A percentile compares a stretch with the other conserved stretches of the same genome.
phyloP scores from a whole-genome alignment of 1,284 basidiomycete genomes.

The Megacollybia platyphylla region DNA sequence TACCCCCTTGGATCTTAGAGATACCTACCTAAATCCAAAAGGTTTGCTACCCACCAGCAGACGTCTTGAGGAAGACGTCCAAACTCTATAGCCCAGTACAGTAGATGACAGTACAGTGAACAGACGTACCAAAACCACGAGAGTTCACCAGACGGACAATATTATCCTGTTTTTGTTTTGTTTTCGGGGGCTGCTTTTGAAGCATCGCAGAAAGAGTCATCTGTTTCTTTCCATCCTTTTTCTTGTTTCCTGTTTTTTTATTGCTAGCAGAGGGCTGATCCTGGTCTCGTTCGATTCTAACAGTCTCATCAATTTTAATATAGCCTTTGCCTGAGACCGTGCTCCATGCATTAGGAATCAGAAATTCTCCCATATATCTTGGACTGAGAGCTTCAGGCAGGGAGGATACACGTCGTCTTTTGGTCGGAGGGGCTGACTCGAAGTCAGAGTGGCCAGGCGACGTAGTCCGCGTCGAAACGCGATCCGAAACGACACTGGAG shows the following conservation, averaged over 20 bases:
- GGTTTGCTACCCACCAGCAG: conserved; percentile 56
- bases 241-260: conserved; percentile 24
- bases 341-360: conserved; percentile 72
- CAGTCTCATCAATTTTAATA: conserved; percentile 45
- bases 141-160: conserved; percentile 59
- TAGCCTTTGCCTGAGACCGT: conserved; percentile 65
- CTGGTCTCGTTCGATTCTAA: conserved; percentile 45
- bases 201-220: conserved; percentile 53
- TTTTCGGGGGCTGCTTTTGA: conserved; percentile 37
- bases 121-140: conserved; percentile 47
- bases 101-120: not conserved
- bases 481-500: conserved; percentile 24
- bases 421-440: conserved; percentile 20
- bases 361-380: conserved; percentile 52
- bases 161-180: conserved; percentile 37
- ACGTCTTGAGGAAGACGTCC: conserved; percentile 58
- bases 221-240: conserved; percentile 42
- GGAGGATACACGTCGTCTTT: conserved; percentile 38
- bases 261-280: conserved; percentile 11
- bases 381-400: conserved; percentile 11
- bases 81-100: conserved; percentile 35
- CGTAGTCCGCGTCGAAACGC: conserved; percentile 12
- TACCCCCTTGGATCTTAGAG: not conserved
- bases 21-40: conserved; percentile 54
- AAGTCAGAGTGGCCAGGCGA: conserved; percentile 14